Base-by-base conservation (phyloP, 495 filamentous ascomycete genomes). In the Penicillium flavigenum region DNA sequence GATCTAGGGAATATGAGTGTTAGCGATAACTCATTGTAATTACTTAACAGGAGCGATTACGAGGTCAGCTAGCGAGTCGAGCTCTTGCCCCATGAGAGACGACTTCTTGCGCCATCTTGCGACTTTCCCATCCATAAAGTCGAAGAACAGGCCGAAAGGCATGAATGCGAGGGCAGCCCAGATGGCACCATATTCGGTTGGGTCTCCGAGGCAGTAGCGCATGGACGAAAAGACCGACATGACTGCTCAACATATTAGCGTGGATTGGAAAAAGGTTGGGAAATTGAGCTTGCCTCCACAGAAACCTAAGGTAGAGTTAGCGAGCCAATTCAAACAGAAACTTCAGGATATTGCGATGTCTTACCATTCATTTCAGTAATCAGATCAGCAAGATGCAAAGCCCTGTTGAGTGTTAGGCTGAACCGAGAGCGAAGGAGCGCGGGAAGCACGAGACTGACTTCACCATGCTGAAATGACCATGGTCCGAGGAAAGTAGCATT, bases 111-210 rank as follows among this genome's bases (percentile, higher is more conserved):
- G 82, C 95, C 94, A 98, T 51, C 94, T 78, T 57, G 94, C 94
- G 41, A 98, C 92, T 64, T 89, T 94, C 61, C 94, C 94, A 72
- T 98, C 94, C 86, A 98, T 91, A 67, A 96, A 96, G 70, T 98
- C 94, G 72, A 98, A 98, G 78, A 97, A 97, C 4, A 98, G 81
- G 3, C 92, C 94, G 31, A 97, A 88, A 2, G 93, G 93, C 78
- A 97, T 89, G 71, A 97, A 90, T 0, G 74, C 83, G 47, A 98
- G 86, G 17, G 95, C 93, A 24, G 85, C 71, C 81, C 87, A 98
- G 27, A 97, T 74, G 62, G 88, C 82, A 16, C 73, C 69, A 62
- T 84, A 78, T 47, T 87, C 77, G 34, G 79, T 63, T 3, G 90
- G 83, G 47, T 88, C 85, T 60, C 87, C 87, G 60, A 96, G 81